Conservation (phyloP, 345 rosid genomes). For the Crucihimalaya himalaica region DNA sequence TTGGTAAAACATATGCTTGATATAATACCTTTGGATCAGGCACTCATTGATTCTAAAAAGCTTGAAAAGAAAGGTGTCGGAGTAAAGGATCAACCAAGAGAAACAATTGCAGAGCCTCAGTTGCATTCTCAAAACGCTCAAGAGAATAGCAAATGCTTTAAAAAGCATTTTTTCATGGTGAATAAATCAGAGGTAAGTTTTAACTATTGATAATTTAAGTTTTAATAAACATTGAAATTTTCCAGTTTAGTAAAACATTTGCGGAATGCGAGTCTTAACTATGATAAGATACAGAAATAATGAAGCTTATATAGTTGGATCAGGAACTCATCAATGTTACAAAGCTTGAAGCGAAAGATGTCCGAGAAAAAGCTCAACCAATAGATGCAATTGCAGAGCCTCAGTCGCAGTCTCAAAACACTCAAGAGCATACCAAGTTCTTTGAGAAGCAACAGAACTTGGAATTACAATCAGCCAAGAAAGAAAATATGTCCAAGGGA, state of each 20-base stretch:
- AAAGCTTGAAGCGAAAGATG: constrained; percentile 49
- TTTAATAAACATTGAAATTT: constrained; percentile 41
- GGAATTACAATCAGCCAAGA: constrained; percentile 7
- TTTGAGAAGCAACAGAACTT: constrained; percentile 47
- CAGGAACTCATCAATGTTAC: constrained; percentile 52
- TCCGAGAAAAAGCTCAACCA: constrained; percentile 44
- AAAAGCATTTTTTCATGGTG: constrained; percentile 39
- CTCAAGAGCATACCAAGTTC: constrained; percentile 38
- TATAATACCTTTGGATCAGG: constrained; percentile 54
- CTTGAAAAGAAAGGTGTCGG: constrained; percentile 47
- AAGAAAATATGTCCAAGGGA: background rate
- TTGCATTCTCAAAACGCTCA: constrained; percentile 42
- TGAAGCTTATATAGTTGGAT: constrained; percentile 64
- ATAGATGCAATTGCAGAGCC: constrained; percentile 45
- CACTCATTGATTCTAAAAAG: constrained; percentile 52
- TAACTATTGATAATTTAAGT: background rate
- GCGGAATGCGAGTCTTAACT: constrained; percentile 49
- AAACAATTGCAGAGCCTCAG: constrained; percentile 49
- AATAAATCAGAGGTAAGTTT: constrained; percentile 28
- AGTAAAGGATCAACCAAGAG: constrained; percentile 48
- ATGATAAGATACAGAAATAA: constrained; percentile 55
- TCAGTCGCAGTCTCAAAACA: constrained; percentile 43
- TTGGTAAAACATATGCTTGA: constrained; percentile 59
- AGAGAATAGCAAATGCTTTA: constrained; percentile 38
- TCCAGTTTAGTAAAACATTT: constrained; percentile 50